Evolutionary conservation across 106 monocot species (phyloP).

Genomic region (Allium sativum): DNA sequence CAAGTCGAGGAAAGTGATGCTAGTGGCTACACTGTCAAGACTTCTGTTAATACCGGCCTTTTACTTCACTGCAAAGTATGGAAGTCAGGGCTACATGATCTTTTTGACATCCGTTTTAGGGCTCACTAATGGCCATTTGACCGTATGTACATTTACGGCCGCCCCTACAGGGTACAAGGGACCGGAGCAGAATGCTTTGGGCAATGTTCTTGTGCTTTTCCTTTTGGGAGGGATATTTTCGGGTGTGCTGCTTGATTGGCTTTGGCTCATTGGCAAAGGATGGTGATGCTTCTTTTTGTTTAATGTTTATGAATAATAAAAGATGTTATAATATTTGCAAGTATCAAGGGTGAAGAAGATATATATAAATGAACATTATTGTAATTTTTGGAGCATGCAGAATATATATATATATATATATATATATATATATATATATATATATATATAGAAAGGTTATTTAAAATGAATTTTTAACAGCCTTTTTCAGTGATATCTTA

Average conservation of each 20-base stretch:
- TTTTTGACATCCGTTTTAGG: slow-evolving; percentile 38
- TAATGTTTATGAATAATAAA: no score
- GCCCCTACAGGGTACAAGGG: slow-evolving; percentile 48
- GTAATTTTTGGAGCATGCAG: no score
- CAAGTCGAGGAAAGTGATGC: slow-evolving; percentile 29
- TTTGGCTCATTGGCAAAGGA: slow-evolving; percentile 31
- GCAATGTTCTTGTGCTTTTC: slow-evolving; percentile 15
- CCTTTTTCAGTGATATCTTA: no score
- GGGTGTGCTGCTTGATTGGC: slow-evolving; percentile 22
- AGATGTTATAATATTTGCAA: no score
- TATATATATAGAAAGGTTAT: no score
- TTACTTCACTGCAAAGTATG: slow-evolving; percentile 48
- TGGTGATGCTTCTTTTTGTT: slow-evolving; percentile 16
- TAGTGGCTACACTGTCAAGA: slow-evolving; percentile 17
- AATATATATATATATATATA: no score
- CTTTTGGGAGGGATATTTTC: slow-evolving; percentile 12
- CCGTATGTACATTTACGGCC: slow-evolving; percentile 31
- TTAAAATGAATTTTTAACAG: no score
- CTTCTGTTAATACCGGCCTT: slow-evolving; percentile 50
- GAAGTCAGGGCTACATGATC: slow-evolving; percentile 48
- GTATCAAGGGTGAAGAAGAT: no score
- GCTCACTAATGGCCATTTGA: slow-evolving; percentile 44
- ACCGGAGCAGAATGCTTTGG: slow-evolving; percentile 22
- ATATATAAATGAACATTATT: no score
- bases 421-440: no score